Evolutionary conservation across 2,329 filamentous ascomycete species (phyloP).

Genomic region (Nothomitra cinnamomea): DNA sequence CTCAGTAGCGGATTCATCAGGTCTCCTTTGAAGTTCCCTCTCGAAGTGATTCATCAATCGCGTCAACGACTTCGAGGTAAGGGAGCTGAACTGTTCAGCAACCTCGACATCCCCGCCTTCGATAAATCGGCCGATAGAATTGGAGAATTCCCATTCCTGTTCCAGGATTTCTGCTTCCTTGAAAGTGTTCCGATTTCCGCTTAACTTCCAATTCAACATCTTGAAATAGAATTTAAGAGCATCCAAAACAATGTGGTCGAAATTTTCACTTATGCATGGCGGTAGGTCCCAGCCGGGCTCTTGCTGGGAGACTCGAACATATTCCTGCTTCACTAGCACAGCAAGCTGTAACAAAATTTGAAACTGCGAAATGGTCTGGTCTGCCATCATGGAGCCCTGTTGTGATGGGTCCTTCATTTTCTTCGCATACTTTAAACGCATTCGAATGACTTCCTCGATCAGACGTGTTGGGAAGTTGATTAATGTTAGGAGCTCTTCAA

Average conservation of each 20-base stretch:
- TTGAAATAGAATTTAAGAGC: conserved; percentile 97
- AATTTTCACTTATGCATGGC: conserved; percentile 90
- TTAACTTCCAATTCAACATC: conserved; percentile 95
- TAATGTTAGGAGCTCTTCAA: conserved; percentile 85
- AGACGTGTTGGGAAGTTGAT: conserved; percentile 95
- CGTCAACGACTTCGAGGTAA: conserved; percentile 83
- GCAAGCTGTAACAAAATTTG: conserved; percentile 84
- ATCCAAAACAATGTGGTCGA: conserved; percentile 80
- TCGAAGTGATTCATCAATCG: conserved; percentile 85
- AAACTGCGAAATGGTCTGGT: conserved; percentile 96
- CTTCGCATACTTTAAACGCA: conserved; percentile 77
- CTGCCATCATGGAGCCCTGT: conserved; percentile 83
- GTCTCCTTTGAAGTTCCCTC: conserved; percentile 67
- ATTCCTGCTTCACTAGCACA: conserved; percentile 81
- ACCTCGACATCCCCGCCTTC: conserved; percentile 91
- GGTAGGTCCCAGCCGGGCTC: conserved; percentile 91
- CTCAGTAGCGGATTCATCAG: conserved; percentile 66
- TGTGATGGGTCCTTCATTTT: conserved; percentile 91
- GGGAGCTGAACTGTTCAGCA: conserved; percentile 85
- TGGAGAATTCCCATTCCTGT: conserved; percentile 96
- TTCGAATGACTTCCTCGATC: conserved; percentile 90
- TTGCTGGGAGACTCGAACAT: conserved; percentile 64
- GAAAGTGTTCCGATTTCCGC: conserved; percentile 96
- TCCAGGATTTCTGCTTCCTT: conserved; percentile 96
- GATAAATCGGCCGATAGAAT: conserved; percentile 80